These are phyloP conservation scores for Atalantia buxifolia DNA, from an alignment of 345 rosid genomes.

Conservation along the genomic window DNA sequence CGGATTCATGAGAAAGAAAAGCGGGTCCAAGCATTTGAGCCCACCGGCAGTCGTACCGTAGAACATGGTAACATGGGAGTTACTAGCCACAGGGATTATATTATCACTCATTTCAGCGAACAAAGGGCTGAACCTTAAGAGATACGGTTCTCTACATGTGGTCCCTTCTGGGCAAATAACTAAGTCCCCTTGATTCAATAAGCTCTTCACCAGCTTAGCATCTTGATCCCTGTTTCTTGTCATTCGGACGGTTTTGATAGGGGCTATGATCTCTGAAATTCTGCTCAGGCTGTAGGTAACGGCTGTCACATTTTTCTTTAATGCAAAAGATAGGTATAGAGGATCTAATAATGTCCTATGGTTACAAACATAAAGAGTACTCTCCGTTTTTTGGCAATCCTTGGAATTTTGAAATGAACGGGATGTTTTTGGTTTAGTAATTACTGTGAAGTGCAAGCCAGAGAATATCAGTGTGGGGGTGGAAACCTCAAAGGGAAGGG, in stretches of 20 bases:
- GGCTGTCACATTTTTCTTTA: conserved; percentile 51
- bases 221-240: conserved; percentile 55
- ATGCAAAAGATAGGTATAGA: conserved; percentile 42
- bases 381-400: conserved; percentile 11
- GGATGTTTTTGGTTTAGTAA: conserved; percentile 7
- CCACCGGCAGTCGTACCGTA: conserved; percentile 79
- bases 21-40: conserved; percentile 63
- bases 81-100: conserved; percentile 63
- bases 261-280: conserved; percentile 59
- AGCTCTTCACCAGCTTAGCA: conserved; percentile 35
- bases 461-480: conserved; percentile 30
- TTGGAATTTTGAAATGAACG: not conserved
- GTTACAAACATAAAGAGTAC: conserved; percentile 63
- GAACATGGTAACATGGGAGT: conserved; percentile 47
- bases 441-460: conserved; percentile 35
- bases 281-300: conserved; percentile 77
- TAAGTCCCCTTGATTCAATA: conserved; percentile 53
- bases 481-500: conserved; percentile 46
- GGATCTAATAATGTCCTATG: conserved; percentile 78
- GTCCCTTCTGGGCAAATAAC: conserved; percentile 89
- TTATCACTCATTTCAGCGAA: conserved; percentile 57
- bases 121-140: conserved; percentile 73
- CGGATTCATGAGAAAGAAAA: conserved; percentile 69
- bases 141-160: conserved; percentile 74
- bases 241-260: conserved; percentile 61